These are phyloP conservation scores for Capillidium heterosporum DNA, from an alignment of 371 early-diverging fungal genomes.

Conservation along the genomic window DNA sequence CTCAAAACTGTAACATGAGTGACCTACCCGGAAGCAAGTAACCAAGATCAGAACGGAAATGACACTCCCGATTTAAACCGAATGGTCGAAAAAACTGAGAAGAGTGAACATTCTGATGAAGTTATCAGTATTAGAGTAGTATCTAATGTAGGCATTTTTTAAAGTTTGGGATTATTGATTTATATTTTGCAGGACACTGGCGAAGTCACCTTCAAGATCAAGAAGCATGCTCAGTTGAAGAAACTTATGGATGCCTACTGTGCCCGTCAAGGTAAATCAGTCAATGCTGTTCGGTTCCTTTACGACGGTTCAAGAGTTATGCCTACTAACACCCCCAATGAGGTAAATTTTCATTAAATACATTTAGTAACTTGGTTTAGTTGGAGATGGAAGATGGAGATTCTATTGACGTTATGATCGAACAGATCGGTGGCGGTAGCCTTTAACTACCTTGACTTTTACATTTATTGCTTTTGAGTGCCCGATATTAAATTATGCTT, in stretches of 20 bases:
- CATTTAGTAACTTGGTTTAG: slow-evolving; percentile 18
- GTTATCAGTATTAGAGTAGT: too few relatives aligned
- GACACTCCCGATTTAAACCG: too few relatives aligned
- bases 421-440: slow-evolving; percentile 72
- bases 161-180: too few relatives aligned
- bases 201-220: slow-evolving; percentile 86
- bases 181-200: slow-evolving; percentile 34
- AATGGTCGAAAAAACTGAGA: too few relatives aligned
- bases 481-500: too few relatives aligned
- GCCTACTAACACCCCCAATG: slow-evolving; percentile 59
- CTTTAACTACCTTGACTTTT: too few relatives aligned
- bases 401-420: slow-evolving; percentile 79
- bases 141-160: too few relatives aligned
- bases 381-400: slow-evolving; percentile 92
- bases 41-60: too few relatives aligned
- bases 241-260: slow-evolving; percentile 87
- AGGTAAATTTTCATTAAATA: slow-evolving; percentile 21
- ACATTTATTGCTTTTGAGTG: too few relatives aligned
- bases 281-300: slow-evolving; percentile 62
- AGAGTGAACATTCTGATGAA: too few relatives aligned
- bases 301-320: slow-evolving; percentile 73
- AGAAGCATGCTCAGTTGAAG: slow-evolving; percentile 66
- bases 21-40: too few relatives aligned
- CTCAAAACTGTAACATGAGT: too few relatives aligned
- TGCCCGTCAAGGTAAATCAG: slow-evolving; percentile 55